Base-by-base conservation (phyloP, 345 rosid species). In the Salix brachista region DNA sequence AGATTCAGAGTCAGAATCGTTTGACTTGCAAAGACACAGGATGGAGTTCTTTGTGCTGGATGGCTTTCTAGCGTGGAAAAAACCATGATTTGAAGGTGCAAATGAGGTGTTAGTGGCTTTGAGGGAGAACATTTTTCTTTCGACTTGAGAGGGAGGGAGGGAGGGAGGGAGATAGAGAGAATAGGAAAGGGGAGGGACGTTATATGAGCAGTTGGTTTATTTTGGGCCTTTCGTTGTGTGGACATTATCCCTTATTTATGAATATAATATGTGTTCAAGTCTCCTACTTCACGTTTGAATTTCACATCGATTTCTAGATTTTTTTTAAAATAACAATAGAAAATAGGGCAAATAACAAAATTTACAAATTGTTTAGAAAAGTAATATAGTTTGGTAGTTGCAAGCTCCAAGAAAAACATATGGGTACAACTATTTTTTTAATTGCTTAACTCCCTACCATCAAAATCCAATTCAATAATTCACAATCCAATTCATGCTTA, bases 21-120 rank as follows among this genome's bases (percentile, higher is more conserved):
- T 85, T 44, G 88, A 75, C 80, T 81, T 83, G 86, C 88, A 77
- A 71, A 83, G 81, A 76, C 85, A 82, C 36, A 86, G 71, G 75
- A 79, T 44, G 72, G 87, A 79, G 25, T 30, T 79, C 64, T 73
- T 80, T 50, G 76, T 68, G 67, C 6, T 42, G 76, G 58, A 11
- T 23, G 58, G 69, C 69, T 83, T 85, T 86, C 78, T 81, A 44
- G 73, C 54, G 67, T 67, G 72, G 80, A 81, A 75, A 54, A 84
- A 19, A 21, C 75, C 50, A 64, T 81, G 80, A 18, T 68, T 76
- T 61, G 69, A 70, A 11, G 83, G 80, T 12, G 75, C 44, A 44
- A 86, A 84, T 72, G 84, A 80, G 66, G 72, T 65, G 46, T 80
- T 80, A 54, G 85, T 80, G 69, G 83, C 67, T 70, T 85, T 85